These are phyloP conservation scores for Hypsizygus ulmarius DNA, from an alignment of 1,284 basidiomycete genomes.

Conservation along the genomic window DNA sequence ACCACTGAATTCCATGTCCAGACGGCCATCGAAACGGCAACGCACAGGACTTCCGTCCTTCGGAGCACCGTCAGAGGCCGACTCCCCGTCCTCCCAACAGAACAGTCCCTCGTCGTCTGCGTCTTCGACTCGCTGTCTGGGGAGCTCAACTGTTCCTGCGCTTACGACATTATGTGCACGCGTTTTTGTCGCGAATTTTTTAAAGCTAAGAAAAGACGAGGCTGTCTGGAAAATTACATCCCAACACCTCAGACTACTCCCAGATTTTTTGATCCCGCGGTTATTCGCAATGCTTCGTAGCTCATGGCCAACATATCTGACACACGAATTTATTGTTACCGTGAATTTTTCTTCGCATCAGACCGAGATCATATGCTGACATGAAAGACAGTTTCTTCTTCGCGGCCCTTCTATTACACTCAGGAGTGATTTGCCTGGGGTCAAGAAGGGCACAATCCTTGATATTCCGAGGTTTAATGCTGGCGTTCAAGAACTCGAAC, in stretches of 20 bases:
- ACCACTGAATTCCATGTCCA: slow-evolving; percentile 8
- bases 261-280: slow-evolving; percentile 49
- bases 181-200: slow-evolving; percentile 48
- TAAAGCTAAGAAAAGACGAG: slow-evolving; percentile 37
- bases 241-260: slow-evolving; percentile 44
- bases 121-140: slow-evolving; percentile 44
- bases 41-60: slow-evolving; percentile 18
- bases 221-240: slow-evolving; percentile 38
- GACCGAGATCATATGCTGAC: not conserved
- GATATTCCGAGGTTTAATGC: slow-evolving; percentile 40
- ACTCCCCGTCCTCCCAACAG: slow-evolving; percentile 31
- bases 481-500: slow-evolving; percentile 45
- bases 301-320: slow-evolving; percentile 49
- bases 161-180: slow-evolving; percentile 51
- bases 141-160: slow-evolving; percentile 34
- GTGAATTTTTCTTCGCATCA: slow-evolving; percentile 32
- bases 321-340: slow-evolving; percentile 52
- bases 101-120: slow-evolving; percentile 49
- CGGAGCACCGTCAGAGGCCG: slow-evolving; percentile 32
- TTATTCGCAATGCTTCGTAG: slow-evolving; percentile 50
- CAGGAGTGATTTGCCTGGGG: slow-evolving; percentile 50
- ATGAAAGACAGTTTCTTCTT: slow-evolving; percentile 49
- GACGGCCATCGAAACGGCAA: slow-evolving; percentile 12
- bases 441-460: slow-evolving; percentile 48
- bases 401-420: slow-evolving; percentile 52